Evolutionary conservation across 768 basidiomycete genomes (phyloP).

Genomic region (Mycena alexandri): DNA sequence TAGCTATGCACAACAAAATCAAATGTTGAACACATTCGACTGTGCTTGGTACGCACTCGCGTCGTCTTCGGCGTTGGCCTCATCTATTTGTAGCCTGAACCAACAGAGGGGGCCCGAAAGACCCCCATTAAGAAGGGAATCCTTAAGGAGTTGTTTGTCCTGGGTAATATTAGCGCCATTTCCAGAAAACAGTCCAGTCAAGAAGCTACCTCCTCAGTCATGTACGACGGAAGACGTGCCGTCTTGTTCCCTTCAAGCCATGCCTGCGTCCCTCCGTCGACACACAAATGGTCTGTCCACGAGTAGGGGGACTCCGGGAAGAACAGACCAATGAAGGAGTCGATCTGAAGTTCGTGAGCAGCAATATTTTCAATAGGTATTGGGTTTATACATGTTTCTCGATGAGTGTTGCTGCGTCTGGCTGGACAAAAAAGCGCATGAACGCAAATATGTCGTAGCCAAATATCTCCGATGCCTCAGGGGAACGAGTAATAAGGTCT

Average conservation of each 20-base stretch:
- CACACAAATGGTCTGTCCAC: conserved; percentile 21
- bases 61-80: conserved; percentile 48
- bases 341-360: no score
- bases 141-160: conserved; percentile 41
- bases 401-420: conserved; percentile 1
- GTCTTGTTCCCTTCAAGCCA: conserved; percentile 7
- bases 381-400: no score
- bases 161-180: conserved; percentile 22
- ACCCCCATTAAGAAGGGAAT: conserved; percentile 45
- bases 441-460: conserved; percentile 28
- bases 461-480: neutral
- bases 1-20: neutral
- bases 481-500: conserved; percentile 34
- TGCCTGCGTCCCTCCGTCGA: conserved; percentile 16
- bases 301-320: neutral
- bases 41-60: conserved; percentile 42
- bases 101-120: conserved; percentile 50
- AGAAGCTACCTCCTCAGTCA: conserved; percentile 6
- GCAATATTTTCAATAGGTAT: no score
- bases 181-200: neutral
- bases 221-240: neutral
- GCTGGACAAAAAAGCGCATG: conserved; percentile 21
- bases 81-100: conserved; percentile 48
- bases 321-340: conserved; percentile 12
- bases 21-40: neutral